Evolutionary conservation across 2,329 filamentous ascomycete genomes (phyloP).

Genomic region (Paraphaeosphaeria sporulosa): DNA sequence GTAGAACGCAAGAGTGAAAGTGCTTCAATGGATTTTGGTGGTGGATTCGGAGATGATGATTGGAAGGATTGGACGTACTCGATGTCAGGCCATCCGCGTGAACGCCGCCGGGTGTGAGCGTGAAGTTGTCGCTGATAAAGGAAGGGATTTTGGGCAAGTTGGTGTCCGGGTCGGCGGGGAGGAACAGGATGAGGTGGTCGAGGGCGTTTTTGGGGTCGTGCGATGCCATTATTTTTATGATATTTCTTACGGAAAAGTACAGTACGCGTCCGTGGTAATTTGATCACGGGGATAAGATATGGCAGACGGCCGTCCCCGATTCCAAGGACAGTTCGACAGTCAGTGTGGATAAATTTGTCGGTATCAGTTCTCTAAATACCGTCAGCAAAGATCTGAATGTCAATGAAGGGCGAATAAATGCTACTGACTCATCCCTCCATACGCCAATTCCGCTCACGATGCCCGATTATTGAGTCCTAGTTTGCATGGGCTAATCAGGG

Average conservation of each 20-base stretch:
- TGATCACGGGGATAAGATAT: neutral
- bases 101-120: slow-evolving; percentile 65
- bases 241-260: neutral
- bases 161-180: slow-evolving; percentile 63
- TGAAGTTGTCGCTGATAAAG: slow-evolving; percentile 64
- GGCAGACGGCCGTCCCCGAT: neutral
- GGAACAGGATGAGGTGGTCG: slow-evolving; percentile 71
- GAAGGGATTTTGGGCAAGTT: slow-evolving; percentile 46
- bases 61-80: slow-evolving; percentile 42
- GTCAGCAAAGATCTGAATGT: neutral
- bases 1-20: neutral
- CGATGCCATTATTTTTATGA: neutral
- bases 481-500: neutral
- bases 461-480: slow-evolving; percentile 2
- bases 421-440: neutral
- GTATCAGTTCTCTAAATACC: neutral
- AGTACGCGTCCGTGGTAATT: neutral
- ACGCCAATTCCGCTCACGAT: neutral
- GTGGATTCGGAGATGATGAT: no score
- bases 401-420: neutral
- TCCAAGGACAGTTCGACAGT: neutral
- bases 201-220: slow-evolving; percentile 43
- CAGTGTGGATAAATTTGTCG: no score
- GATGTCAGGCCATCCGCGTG: slow-evolving; percentile 67
- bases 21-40: no score